Evolutionary conservation across 345 rosid species (phyloP).

Genomic region (Excoecaria cochinchinensis): DNA sequence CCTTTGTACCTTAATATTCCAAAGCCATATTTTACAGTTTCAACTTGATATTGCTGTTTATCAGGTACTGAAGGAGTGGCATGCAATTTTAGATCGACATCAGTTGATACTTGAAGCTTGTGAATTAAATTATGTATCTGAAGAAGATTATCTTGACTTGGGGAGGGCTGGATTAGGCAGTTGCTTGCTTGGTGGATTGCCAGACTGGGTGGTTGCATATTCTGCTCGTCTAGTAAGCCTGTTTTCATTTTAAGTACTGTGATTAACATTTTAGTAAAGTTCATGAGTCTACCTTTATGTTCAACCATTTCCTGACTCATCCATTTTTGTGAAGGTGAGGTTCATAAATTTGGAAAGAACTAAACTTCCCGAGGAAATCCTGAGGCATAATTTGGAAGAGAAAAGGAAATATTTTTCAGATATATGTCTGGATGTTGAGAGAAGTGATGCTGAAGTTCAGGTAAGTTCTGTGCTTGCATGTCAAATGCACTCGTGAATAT

Average conservation of each 20-base stretch:
- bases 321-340: slow-evolving; percentile 68
- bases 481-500: background rate
- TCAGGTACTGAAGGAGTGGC: slow-evolving; percentile 91
- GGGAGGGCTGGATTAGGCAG: slow-evolving; percentile 98
- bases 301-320: slow-evolving; percentile 10
- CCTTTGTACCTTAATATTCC: background rate
- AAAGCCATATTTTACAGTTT: background rate
- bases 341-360: slow-evolving; percentile 94
- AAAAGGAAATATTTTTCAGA: slow-evolving; percentile 80
- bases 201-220: slow-evolving; percentile 92
- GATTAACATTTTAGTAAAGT: background rate
- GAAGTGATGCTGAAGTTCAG: slow-evolving; percentile 99
- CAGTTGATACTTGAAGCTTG: slow-evolving; percentile 91
- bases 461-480: slow-evolving; percentile 32
- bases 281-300: background rate
- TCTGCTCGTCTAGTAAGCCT: slow-evolving; percentile 87
- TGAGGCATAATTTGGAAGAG: slow-evolving; percentile 91
- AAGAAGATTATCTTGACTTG: slow-evolving; percentile 95
- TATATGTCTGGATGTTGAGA: slow-evolving; percentile 76
- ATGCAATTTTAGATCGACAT: slow-evolving; percentile 85
- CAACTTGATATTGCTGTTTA: slow-evolving; percentile 14
- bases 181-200: slow-evolving; percentile 97
- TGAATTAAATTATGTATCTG: slow-evolving; percentile 70
- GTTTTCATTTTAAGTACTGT: slow-evolving; percentile 14
- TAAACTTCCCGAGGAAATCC: slow-evolving; percentile 90